Evolutionary conservation across 2,329 filamentous ascomycete species (phyloP).

Genomic region (Aureobasidium sp.): DNA sequence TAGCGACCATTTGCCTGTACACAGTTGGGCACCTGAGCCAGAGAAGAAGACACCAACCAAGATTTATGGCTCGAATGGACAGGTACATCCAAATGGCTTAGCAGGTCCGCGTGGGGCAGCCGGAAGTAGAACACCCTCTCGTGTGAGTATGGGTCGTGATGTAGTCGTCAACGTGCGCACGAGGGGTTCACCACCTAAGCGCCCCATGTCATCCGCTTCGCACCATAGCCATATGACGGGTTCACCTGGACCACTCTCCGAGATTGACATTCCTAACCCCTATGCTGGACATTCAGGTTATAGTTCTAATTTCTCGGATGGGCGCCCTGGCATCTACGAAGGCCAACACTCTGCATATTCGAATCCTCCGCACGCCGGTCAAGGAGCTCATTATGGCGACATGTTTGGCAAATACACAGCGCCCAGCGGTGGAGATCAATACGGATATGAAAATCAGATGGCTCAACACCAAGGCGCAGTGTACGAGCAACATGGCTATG

Average conservation of each 20-base stretch:
- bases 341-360: neutral
- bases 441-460: conserved; percentile 16
- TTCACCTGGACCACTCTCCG: conserved; percentile 17
- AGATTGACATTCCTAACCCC: conserved; percentile 37
- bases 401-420: conserved; percentile 11
- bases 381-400: conserved; percentile 4
- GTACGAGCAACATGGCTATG: conserved; percentile 20
- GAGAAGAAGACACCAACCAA: conserved; percentile 48
- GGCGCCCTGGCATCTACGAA: conserved; percentile 30
- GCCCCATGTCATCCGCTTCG: conserved; percentile 37
- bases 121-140: conserved; percentile 12
- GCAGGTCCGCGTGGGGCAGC: neutral
- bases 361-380: neutral
- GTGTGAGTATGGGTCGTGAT: conserved; percentile 22
- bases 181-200: conserved; percentile 27
- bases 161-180: conserved; percentile 29
- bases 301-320: conserved; percentile 28
- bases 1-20: conserved; percentile 70
- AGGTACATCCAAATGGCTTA: conserved; percentile 26
- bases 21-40: conserved; percentile 71
- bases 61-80: conserved; percentile 29
- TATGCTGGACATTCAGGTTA: conserved; percentile 47
- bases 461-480: conserved; percentile 20
- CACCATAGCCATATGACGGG: conserved; percentile 33
- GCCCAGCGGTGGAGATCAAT: neutral